Evolutionary conservation across 2,329 filamentous ascomycete genomes (phyloP).

Genomic region (Pestalotiopsis sp.): DNA sequence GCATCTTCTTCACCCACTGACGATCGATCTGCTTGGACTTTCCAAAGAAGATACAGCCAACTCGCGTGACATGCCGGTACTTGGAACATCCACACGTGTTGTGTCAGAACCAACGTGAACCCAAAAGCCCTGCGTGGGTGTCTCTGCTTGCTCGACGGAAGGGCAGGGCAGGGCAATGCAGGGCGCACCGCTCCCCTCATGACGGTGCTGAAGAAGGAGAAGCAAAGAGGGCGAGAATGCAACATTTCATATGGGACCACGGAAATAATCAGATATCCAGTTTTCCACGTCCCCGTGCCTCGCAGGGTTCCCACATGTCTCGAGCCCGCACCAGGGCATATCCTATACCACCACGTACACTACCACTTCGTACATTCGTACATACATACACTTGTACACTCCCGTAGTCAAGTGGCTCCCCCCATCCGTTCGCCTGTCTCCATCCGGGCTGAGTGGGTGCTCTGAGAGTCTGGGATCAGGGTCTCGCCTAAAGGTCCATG

Average conservation of each 20-base stretch:
- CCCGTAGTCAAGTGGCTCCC: background rate
- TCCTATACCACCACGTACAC: background rate
- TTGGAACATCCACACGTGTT: background rate
- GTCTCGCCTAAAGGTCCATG: background rate
- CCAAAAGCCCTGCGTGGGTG: background rate
- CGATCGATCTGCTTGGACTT: background rate
- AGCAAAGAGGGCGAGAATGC: background rate
- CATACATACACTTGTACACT: no score
- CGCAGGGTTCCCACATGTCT: background rate
- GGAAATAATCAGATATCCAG: background rate
- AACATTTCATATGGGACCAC: background rate
- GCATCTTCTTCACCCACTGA: background rate
- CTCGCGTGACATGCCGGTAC: slow-evolving; percentile 4
- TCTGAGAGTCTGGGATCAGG: background rate
- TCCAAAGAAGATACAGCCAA: background rate
- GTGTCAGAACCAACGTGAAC: background rate
- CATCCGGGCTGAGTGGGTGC: background rate
- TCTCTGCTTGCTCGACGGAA: background rate
- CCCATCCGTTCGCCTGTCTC: background rate
- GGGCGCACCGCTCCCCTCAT: background rate
- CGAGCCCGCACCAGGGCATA: background rate
- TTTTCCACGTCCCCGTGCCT: background rate
- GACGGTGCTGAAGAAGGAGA: background rate
- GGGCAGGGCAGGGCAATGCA: background rate
- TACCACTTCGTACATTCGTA: no score